Conservation (phyloP, 2,329 filamentous ascomycete genomes). For the Daldinia sp. region DNA sequence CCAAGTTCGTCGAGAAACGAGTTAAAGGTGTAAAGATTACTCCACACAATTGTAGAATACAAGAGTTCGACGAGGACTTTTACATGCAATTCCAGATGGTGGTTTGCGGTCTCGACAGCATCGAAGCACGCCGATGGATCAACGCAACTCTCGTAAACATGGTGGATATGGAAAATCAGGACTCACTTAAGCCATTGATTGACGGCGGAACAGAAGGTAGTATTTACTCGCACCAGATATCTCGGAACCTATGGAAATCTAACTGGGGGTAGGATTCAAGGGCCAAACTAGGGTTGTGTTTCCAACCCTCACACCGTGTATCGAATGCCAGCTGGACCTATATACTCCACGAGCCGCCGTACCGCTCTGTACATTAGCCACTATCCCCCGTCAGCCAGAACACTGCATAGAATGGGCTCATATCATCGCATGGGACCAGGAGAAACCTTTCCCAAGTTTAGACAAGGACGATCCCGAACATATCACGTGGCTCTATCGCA, state of each 20-base stretch:
- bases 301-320: conserved; percentile 92
- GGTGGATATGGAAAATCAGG: conserved; percentile 84
- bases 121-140: conserved; percentile 98
- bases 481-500: conserved; percentile 95
- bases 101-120: conserved; percentile 94
- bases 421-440: conserved; percentile 94
- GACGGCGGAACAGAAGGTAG: conserved; percentile 93
- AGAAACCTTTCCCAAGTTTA: conserved; percentile 83
- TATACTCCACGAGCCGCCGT: conserved; percentile 97
- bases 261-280: conserved; percentile 79
- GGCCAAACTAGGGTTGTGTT: conserved; percentile 94
- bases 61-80: conserved; percentile 95
- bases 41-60: conserved; percentile 92
- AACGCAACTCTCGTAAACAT: conserved; percentile 93
- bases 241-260: conserved; percentile 18
- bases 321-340: conserved; percentile 99
- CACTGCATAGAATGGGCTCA: conserved; percentile 99
- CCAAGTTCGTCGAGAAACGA: conserved; percentile 87
- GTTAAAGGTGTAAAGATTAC: conserved; percentile 94
- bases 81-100: conserved; percentile 97
- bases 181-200: conserved; percentile 91
- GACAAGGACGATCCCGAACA: conserved; percentile 98
- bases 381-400: conserved; percentile 95
- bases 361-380: conserved; percentile 94
- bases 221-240: conserved; percentile 22